These are phyloP conservation scores for Metarhizium anisopliae DNA, from an alignment of 2,329 filamentous ascomycete genomes.

Conservation along the genomic window DNA sequence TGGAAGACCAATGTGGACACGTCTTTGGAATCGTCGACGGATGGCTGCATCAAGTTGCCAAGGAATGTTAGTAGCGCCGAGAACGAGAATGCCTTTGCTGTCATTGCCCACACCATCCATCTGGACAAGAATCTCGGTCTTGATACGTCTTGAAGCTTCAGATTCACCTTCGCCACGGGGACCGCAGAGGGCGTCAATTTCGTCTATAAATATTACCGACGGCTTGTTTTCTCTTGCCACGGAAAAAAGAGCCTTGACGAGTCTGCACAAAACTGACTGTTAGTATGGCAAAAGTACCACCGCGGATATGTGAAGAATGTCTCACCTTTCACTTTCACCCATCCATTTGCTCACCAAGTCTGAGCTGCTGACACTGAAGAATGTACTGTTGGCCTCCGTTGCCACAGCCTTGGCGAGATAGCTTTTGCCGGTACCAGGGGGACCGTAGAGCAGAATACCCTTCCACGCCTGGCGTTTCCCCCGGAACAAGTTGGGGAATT, in stretches of 20 bases:
- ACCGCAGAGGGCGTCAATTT: constrained; percentile 93
- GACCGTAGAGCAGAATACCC: constrained; percentile 91
- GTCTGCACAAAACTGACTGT: constrained; percentile 36
- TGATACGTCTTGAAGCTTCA: constrained; percentile 93
- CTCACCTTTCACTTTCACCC: constrained; percentile 93
- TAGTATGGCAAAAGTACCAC: constrained; percentile 10
- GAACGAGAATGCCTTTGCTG: constrained; percentile 83
- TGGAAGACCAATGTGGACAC: constrained; percentile 91
- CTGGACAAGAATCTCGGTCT: constrained; percentile 95
- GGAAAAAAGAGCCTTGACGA: constrained; percentile 93
- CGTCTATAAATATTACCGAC: constrained; percentile 97
- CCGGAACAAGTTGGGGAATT: constrained; percentile 92
- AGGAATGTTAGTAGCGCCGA: constrained; percentile 95
- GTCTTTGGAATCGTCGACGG: constrained; percentile 85
- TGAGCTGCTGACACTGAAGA: constrained; percentile 96
- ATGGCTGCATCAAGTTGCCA: constrained; percentile 98
- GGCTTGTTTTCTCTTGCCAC: constrained; percentile 98
- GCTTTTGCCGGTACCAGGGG: constrained; percentile 94
- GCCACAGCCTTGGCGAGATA: constrained; percentile 96
- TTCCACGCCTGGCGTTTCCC: constrained; percentile 98
- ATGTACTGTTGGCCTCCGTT: constrained; percentile 97
- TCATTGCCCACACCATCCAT: constrained; percentile 99
- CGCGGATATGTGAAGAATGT: not conserved
- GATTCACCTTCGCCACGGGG: constrained; percentile 91
- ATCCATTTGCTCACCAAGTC: constrained; percentile 99